These are phyloP conservation scores for Calocybe cyanea DNA, from an alignment of 768 basidiomycete genomes.

Conservation along the genomic window DNA sequence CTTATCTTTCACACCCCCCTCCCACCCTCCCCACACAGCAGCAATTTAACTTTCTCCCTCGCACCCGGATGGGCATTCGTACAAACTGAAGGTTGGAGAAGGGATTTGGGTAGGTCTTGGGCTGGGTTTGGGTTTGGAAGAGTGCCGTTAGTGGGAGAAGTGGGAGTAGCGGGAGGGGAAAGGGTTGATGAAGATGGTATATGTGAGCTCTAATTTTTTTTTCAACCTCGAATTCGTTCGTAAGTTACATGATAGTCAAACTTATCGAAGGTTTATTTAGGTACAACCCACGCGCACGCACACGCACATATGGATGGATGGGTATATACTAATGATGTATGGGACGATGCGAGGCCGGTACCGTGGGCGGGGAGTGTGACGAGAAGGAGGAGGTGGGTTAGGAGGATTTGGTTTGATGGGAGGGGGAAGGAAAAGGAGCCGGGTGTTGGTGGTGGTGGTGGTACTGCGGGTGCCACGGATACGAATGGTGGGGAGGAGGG, in stretches of 20 bases:
- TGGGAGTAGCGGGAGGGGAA: too few species aligned
- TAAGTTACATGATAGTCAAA: too few species aligned
- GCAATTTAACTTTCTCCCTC: constrained; percentile 79
- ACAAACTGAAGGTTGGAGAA: constrained; percentile 73
- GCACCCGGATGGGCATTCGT: constrained; percentile 72
- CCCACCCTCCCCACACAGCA: constrained; percentile 38
- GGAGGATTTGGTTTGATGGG: constrained; percentile 67
- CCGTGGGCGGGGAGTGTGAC: constrained; percentile 49
- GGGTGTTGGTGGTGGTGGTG: background rate
- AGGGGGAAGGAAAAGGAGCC: constrained; percentile 8
- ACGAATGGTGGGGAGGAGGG: too few species aligned
- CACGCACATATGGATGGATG: constrained; percentile 73
- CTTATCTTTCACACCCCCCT: background rate
- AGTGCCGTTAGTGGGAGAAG: too few species aligned
- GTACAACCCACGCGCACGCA: too few species aligned
- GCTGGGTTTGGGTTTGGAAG: too few species aligned
- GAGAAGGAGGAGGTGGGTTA: constrained; percentile 63
- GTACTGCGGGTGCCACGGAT: too few species aligned
- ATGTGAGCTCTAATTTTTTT: too few species aligned
- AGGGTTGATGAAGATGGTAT: too few species aligned
- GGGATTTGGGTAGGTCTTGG: constrained; percentile 62
- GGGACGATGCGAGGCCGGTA: constrained; percentile 49
- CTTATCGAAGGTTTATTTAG: too few species aligned
- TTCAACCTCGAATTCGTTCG: too few species aligned
- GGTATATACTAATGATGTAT: constrained; percentile 78